These are phyloP conservation scores for Bipolaris bicolor DNA, from an alignment of 2,329 filamentous ascomycete species.

Conservation along the genomic window DNA sequence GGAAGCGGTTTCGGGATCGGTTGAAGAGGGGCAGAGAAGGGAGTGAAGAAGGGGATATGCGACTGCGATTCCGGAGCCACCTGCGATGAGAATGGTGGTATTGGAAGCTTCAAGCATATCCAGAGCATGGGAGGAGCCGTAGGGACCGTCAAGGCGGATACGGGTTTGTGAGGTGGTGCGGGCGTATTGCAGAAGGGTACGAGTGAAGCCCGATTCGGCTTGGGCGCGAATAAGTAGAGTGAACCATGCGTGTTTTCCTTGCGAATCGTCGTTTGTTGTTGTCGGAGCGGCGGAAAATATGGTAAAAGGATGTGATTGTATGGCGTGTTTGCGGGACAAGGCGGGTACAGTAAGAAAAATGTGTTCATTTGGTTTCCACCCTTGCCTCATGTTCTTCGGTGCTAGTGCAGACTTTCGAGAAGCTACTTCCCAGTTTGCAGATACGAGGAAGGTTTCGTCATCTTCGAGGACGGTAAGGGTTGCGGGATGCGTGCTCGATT, in stretches of 20 bases:
- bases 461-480: conserved; percentile 62
- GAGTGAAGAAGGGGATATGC: conserved; percentile 66
- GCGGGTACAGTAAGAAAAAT: conserved; percentile 66
- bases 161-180: conserved; percentile 51
- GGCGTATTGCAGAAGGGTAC: conserved; percentile 61
- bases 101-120: conserved; percentile 59
- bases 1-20: conserved; percentile 23
- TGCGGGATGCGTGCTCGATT: conserved; percentile 56
- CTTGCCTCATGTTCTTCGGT: conserved; percentile 51
- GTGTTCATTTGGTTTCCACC: conserved; percentile 68
- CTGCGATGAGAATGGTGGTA: conserved; percentile 63
- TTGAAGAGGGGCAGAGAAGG: conserved; percentile 44
- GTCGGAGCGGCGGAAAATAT: conserved; percentile 67
- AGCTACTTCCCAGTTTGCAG: conserved; percentile 52
- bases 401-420: conserved; percentile 17
- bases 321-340: conserved; percentile 58
- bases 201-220: conserved; percentile 61
- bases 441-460: conserved; percentile 60
- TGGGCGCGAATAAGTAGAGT: conserved; percentile 66
- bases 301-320: conserved; percentile 71
- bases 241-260: conserved; percentile 57
- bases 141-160: conserved; percentile 68
- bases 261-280: conserved; percentile 42
- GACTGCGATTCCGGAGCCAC: conserved; percentile 70
- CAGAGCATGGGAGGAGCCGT: conserved; percentile 64